Percentiles rank a stretch among this genome's conserved stretches.
Conservation (phyloP, 78 protist genomes). For the Emiliania huxleyi region DNA sequence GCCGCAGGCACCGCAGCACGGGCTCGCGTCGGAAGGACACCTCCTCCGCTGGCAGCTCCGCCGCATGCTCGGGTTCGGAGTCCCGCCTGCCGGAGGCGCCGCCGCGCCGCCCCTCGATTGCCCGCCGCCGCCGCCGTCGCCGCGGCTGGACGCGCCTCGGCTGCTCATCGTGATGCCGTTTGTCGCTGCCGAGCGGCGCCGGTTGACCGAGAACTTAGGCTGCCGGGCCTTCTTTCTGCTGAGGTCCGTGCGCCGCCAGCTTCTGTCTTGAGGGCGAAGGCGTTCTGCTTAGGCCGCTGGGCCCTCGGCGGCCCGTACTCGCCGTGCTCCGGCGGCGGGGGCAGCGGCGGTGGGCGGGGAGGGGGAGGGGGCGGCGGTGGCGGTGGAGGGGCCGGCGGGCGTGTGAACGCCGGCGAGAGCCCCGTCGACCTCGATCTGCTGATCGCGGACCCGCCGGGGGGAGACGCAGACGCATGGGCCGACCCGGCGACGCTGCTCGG, state of each 20-base stretch:
- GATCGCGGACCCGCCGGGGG: background rate
- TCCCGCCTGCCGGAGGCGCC: background rate
- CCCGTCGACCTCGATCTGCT: background rate
- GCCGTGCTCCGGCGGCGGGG: too few relatives aligned
- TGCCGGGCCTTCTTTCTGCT: too few relatives aligned
- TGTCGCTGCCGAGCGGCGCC: background rate
- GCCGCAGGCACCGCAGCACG: slow-evolving; percentile 6
- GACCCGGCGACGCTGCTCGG: background rate
- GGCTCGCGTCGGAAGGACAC: background rate
- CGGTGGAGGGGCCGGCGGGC: too few relatives aligned
- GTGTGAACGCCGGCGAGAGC: background rate
- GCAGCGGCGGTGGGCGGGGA: too few relatives aligned
- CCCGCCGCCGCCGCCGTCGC: background rate
- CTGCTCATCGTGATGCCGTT: slow-evolving; percentile 1
- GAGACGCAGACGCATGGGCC: background rate
- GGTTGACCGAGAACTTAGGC: too few relatives aligned
- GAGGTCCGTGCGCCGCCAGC: too few relatives aligned
- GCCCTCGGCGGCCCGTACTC: too few relatives aligned
- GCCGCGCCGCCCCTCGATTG: background rate
- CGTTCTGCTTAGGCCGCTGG: too few relatives aligned
- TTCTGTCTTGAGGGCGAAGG: too few relatives aligned
- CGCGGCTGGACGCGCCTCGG: too few relatives aligned
- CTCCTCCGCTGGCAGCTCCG: background rate
- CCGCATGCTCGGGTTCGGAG: background rate
- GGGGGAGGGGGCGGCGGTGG: too few relatives aligned